These are phyloP conservation scores for Allium cepa DNA, from an alignment of 106 monocot species.

Conservation along the genomic window DNA sequence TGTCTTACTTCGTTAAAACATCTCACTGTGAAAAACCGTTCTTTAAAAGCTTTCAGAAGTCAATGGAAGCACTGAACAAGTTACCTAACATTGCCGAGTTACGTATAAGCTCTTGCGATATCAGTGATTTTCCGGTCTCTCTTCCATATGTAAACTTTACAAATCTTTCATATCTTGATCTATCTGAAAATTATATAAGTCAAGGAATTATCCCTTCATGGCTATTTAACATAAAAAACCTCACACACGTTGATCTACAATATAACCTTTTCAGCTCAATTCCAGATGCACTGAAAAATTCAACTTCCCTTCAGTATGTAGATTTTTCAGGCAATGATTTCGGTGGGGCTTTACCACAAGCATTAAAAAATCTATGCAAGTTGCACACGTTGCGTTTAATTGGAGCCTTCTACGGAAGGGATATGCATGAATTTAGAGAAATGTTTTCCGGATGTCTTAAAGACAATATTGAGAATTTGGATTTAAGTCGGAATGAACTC, in stretches of 20 bases:
- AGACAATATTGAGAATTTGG: not conserved
- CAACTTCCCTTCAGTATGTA: constrained; percentile 6
- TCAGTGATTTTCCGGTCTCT: not conserved
- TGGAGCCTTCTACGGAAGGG: not conserved
- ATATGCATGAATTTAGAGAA: not conserved
- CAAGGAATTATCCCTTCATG: not conserved
- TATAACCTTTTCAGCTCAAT: not conserved
- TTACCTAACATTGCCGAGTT: not conserved
- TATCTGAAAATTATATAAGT: not conserved
- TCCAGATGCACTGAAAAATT: not conserved
- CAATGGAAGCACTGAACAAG: not conserved
- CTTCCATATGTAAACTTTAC: not conserved
- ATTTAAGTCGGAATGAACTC: not conserved
- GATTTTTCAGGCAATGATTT: not conserved
- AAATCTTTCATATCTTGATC: not conserved
- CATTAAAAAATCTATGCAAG: constrained; percentile 8
- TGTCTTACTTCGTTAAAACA: not conserved
- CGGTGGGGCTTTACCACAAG: not conserved
- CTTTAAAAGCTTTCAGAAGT: not conserved
- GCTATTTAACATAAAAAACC: constrained; percentile 1
- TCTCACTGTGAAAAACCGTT: not conserved
- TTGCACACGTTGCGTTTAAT: not conserved
- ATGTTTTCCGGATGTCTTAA: not conserved
- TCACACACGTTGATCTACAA: constrained; percentile 2
- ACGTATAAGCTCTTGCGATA: not conserved